Percentiles rank a stretch among this genome's conserved stretches.
phyloP scores from a whole-genome alignment of 2,329 filamentous ascomycete genomes.

The Blumeria graminis region DNA sequence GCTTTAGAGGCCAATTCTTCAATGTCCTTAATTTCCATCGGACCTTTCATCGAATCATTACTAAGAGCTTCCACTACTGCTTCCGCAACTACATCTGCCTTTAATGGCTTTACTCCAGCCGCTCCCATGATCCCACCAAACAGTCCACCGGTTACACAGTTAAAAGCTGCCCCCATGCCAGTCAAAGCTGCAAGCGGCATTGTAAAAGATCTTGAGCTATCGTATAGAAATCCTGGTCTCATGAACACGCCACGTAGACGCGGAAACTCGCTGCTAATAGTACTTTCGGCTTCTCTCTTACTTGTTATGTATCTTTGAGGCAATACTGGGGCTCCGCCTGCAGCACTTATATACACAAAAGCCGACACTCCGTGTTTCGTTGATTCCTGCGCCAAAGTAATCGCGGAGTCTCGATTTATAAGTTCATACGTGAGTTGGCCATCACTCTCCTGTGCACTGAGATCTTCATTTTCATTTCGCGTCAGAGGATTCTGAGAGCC shows the following conservation, averaged over 20 bases:
- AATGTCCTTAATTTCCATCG: conserved; percentile 56
- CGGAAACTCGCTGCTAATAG: conserved; percentile 49
- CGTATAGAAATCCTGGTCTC: conserved; percentile 73
- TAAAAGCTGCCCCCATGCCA: conserved; percentile 50
- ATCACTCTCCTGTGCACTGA: conserved; percentile 40
- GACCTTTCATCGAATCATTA: conserved; percentile 47
- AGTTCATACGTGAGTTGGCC: conserved; percentile 82
- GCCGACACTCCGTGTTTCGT: conserved; percentile 35
- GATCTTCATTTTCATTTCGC: conserved; percentile 29
- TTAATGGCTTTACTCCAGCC: conserved; percentile 63
- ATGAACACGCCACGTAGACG: conserved; percentile 59
- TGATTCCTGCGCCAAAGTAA: conserved; percentile 60
- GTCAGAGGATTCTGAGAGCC: conserved; percentile 48
- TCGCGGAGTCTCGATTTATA: conserved; percentile 83
- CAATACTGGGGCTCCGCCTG: conserved; percentile 61
- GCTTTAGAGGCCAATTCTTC: conserved; percentile 57
- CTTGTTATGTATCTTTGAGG: conserved; percentile 71
- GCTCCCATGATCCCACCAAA: conserved; percentile 58
- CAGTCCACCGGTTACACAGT: conserved; percentile 50
- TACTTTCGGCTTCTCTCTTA: conserved; percentile 70
- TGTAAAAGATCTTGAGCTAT: conserved; percentile 57
- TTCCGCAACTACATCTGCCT: conserved; percentile 68
- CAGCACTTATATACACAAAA: conserved; percentile 78
- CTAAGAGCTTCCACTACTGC: conserved; percentile 71
- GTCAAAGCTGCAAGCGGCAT: conserved; percentile 62